phyloP scores from a whole-genome alignment of 169 alveolate species.

The Plasmodium fragile region DNA sequence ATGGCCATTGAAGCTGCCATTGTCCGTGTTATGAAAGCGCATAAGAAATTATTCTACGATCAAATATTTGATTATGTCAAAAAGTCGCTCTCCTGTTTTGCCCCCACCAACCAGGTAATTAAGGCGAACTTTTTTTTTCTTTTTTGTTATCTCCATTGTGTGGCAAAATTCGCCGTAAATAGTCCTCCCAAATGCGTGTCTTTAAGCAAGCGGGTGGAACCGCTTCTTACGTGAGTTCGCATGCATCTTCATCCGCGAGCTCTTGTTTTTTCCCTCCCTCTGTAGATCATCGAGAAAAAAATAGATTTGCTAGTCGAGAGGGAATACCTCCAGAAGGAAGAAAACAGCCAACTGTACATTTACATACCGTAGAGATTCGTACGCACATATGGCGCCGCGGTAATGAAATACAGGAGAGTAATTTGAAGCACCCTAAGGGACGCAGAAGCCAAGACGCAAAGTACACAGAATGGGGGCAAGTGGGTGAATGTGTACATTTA shows the following conservation, averaged over 20 bases:
- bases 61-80: constrained; percentile 73
- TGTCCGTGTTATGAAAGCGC: constrained; percentile 89
- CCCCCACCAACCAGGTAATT: constrained; percentile 73
- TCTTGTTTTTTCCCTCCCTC: not conserved
- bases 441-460: not conserved
- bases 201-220: not conserved
- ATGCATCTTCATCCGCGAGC: not conserved
- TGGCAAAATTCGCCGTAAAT: not conserved
- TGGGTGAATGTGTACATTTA: not conserved
- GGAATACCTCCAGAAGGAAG: constrained; percentile 74
- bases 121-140: not conserved
- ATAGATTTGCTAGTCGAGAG: constrained; percentile 69
- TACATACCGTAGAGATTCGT: constrained; percentile 39
- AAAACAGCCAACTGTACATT: constrained; percentile 64
- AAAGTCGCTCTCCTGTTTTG: constrained; percentile 41
- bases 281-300: constrained; percentile 59
- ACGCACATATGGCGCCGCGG: not conserved
- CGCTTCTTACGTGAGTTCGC: not conserved
- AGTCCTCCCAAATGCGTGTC: not conserved
- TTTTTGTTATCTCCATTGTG: not conserved
- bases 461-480: not conserved
- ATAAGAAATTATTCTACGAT: constrained; percentile 66
- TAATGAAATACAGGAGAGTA: not conserved
- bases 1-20: constrained; percentile 91
- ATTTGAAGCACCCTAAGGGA: not conserved